Conservation (phyloP, 768 basidiomycete genomes). For the Coprinellus micaceus region DNA sequence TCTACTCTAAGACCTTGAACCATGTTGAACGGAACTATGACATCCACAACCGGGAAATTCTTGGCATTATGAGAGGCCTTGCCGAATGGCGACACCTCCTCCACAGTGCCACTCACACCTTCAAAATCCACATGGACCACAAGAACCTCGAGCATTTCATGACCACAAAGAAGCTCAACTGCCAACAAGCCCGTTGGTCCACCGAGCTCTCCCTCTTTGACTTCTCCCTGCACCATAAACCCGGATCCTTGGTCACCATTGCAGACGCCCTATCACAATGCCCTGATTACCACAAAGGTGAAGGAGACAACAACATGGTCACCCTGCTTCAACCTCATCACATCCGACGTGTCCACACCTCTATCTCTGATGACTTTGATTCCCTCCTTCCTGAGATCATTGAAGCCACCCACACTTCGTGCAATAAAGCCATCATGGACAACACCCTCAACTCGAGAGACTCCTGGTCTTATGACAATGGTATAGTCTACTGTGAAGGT, state of each 20-base stretch:
- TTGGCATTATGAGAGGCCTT: conserved; percentile 38
- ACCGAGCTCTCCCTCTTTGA: conserved; percentile 31
- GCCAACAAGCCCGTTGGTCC: conserved; percentile 41
- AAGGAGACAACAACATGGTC: conserved; percentile 16
- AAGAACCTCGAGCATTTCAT: conserved; percentile 43
- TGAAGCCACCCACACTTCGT: too few relatives aligned
- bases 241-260: conserved; percentile 16
- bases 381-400: neutral
- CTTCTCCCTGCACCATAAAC: conserved; percentile 26
- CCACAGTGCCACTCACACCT: conserved; percentile 14
- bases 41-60: conserved; percentile 40
- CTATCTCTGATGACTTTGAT: neutral
- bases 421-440: neutral
- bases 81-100: conserved; percentile 27
- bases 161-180: conserved; percentile 34
- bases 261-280: conserved; percentile 24
- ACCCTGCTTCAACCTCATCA: conserved; percentile 10
- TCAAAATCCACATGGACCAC: conserved; percentile 33
- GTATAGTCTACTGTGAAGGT: conserved; percentile 8
- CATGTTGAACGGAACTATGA: conserved; percentile 31
- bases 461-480: conserved; percentile 5
- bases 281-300: conserved; percentile 17
- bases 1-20: conserved; percentile 28
- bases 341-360: neutral
- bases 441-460: neutral